Base-by-base conservation (phyloP, 2,329 filamentous ascomycete genomes). In the Ophiocordyceps robertsii region DNA sequence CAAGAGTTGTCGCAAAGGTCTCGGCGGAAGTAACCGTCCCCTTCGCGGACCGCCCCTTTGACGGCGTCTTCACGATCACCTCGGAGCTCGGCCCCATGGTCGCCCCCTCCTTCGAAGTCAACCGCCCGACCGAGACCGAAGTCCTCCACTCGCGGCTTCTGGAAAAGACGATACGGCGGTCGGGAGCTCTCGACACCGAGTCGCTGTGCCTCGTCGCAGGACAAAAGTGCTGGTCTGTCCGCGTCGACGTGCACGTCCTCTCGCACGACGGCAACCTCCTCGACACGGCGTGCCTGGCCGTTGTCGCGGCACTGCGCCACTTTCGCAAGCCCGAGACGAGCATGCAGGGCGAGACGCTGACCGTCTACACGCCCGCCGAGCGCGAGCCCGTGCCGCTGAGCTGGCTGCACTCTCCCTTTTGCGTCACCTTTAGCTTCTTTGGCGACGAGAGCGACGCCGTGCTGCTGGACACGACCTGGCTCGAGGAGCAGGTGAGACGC, bases 1-100 rank as follows among this genome's bases (percentile, higher is more conserved):
- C 10, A 16, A 93, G 89, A 55, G 77, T 95, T 45, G 68, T 93
- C 46, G 87, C 83, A 43, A 84, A 85, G 47, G 82, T 94, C 46
- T 90, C 88, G 3, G 84, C 88, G 48, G 86, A 95, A 65, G 84
- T 96, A 47, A 84, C 84, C 11, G 79, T 84, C 33, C 90, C 92
- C 37, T 86, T 82, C 57, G 64, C 82, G 42, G 90, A 96, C 64
- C 82, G 90, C 49, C 90, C 89, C 46, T 95, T 95, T 58, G 92
- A 96, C 60, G 92, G 92, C 60, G 76, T 94, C 61, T 96, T 96
- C 69, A 88, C 81, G 52, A 95, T 96, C 58, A 75, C 81, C 42
- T 84, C 89, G 43, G 92, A 96, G 61, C 77, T 98, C 54, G 87
- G 84, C 48, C 87, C 90, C 39, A 93, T 96, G 81, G 83, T 85